These are phyloP conservation scores for Luzula sylvatica DNA, from an alignment of 176 grass and related monocot species.

Conservation along the genomic window DNA sequence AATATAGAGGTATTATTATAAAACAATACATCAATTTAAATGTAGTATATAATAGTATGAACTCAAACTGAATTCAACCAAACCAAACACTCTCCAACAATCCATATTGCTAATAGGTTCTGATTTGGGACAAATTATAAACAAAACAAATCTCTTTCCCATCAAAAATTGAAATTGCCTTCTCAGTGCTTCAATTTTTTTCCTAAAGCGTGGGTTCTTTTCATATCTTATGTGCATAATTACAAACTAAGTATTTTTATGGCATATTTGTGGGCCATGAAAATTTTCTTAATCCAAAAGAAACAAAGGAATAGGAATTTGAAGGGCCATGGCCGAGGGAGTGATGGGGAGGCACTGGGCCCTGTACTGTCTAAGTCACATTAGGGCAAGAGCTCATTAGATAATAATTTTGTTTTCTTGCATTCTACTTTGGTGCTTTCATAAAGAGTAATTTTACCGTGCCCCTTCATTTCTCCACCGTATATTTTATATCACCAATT, in stretches of 20 bases:
- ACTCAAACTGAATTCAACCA: no score
- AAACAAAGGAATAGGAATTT: conserved; percentile 6
- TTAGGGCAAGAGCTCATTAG: conserved; percentile 12
- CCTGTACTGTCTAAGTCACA: conserved; percentile 12
- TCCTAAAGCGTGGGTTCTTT: conserved; percentile 12
- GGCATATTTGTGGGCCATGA: conserved; percentile 13
- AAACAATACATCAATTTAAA: no score
- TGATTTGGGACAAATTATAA: not conserved
- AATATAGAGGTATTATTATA: no score
- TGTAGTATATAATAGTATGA: no score
- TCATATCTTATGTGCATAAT: conserved; percentile 3
- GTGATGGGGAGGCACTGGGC: conserved; percentile 8
- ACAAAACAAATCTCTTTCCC: not conserved
- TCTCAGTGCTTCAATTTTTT: not conserved
- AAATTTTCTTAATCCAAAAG: not conserved
- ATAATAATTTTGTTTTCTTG: conserved; percentile 5
- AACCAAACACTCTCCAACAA: no score
- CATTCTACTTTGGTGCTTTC: no score
- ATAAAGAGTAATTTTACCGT: no score
- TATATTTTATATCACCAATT: no score
- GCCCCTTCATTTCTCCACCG: no score
- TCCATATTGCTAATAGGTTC: not conserved
- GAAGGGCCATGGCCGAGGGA: not conserved
- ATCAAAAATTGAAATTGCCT: not conserved
- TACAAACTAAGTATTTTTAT: conserved; percentile 8